These are phyloP conservation scores for Trypanosoma platydactyli DNA, from an alignment of 208 protist genomes.

Conservation along the genomic window DNA sequence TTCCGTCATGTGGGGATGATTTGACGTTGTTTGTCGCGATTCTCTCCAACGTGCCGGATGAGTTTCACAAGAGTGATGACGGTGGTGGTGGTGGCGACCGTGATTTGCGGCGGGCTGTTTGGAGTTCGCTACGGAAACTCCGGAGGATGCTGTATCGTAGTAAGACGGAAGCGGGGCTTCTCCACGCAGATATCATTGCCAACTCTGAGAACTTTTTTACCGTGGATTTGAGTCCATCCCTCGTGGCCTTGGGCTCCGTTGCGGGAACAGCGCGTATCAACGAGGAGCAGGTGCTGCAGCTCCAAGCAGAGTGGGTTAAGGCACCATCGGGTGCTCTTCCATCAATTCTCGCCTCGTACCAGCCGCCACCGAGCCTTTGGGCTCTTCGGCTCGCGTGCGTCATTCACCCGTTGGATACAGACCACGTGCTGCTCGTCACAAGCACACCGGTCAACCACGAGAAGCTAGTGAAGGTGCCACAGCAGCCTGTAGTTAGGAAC, in stretches of 20 bases:
- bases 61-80: neutral
- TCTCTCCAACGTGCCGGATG: neutral
- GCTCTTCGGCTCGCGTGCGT: slow-evolving; percentile 41
- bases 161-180: neutral
- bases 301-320: slow-evolving; percentile 69
- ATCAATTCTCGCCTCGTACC: slow-evolving; percentile 26
- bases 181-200: slow-evolving; percentile 35
- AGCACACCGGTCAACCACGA: slow-evolving; percentile 5
- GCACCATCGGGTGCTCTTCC: slow-evolving; percentile 23
- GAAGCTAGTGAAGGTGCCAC: neutral
- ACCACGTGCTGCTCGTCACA: neutral
- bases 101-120: neutral
- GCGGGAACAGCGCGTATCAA: slow-evolving; percentile 49
- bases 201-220: slow-evolving; percentile 62
- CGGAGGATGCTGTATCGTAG: neutral
- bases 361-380: slow-evolving; percentile 64
- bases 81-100: neutral
- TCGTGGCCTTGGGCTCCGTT: slow-evolving; percentile 39
- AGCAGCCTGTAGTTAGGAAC: too few species aligned
- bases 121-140: neutral
- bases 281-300: slow-evolving; percentile 33
- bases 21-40: slow-evolving; percentile 4
- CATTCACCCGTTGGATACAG: neutral
- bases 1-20: neutral
- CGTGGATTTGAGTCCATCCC: slow-evolving; percentile 57